A percentile compares a stretch with the other conserved stretches of the same genome.
Evolutionary conservation across 1,139 yeast genomes (phyloP).

Genomic region (Geotrichum aggregatum): DNA sequence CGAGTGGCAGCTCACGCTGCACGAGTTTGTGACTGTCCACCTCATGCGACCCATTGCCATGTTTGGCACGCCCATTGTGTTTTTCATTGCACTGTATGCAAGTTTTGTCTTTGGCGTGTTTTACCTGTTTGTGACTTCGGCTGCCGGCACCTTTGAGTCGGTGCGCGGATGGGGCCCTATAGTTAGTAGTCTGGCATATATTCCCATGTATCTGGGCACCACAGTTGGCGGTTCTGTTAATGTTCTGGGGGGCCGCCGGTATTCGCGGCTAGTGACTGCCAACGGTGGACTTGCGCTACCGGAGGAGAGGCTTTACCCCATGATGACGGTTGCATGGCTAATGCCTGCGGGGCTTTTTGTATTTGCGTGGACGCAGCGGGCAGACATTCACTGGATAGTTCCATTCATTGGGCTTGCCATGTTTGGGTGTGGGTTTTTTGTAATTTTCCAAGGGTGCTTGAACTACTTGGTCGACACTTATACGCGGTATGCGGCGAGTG

Average conservation of each 20-base stretch:
- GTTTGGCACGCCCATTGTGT: slow-evolving; percentile 46
- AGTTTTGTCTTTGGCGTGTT: slow-evolving; percentile 47
- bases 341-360: slow-evolving; percentile 70
- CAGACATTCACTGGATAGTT: slow-evolving; percentile 68
- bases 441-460: slow-evolving; percentile 68
- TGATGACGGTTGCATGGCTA: slow-evolving; percentile 44
- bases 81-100: slow-evolving; percentile 43
- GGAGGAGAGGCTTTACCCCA: slow-evolving; percentile 55
- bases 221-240: slow-evolving; percentile 47
- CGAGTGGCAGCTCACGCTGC: slow-evolving; percentile 42
- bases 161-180: slow-evolving; percentile 43
- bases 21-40: slow-evolving; percentile 42
- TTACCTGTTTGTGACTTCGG: slow-evolving; percentile 42
- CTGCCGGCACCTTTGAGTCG: slow-evolving; percentile 37
- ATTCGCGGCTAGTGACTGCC: slow-evolving; percentile 36
- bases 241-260: slow-evolving; percentile 37
- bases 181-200: slow-evolving; percentile 51
- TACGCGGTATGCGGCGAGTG: slow-evolving; percentile 65
- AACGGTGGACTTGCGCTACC: slow-evolving; percentile 48
- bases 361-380: slow-evolving; percentile 73
- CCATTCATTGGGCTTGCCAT: slow-evolving; percentile 59
- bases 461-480: slow-evolving; percentile 67
- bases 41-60: slow-evolving; percentile 45
- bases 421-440: slow-evolving; percentile 57
- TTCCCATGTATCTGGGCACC: slow-evolving; percentile 55